Evolutionary conservation across 306 rosid genomes (phyloP).

Genomic region (Glycyrrhiza uralensis): DNA sequence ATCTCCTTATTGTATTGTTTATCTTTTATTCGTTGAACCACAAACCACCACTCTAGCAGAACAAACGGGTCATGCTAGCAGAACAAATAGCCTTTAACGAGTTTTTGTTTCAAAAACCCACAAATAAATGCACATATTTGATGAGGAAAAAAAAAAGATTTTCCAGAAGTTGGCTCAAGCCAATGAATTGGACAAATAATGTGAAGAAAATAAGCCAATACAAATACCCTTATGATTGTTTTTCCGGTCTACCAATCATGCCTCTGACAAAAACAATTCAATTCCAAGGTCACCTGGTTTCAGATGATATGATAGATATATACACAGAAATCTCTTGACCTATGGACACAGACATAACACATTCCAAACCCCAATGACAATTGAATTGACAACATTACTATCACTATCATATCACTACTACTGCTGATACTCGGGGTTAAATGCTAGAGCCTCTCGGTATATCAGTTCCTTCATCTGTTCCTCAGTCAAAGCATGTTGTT

Average conservation of each 20-base stretch:
- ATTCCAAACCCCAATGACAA: slow-evolving; percentile 34
- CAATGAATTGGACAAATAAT: slow-evolving; percentile 37
- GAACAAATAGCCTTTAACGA: neutral
- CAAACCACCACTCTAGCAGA: neutral
- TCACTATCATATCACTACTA: slow-evolving; percentile 18
- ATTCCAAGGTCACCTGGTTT: slow-evolving; percentile 53
- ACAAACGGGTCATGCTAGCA: neutral
- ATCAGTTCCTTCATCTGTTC: slow-evolving; percentile 97
- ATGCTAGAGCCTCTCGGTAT: slow-evolving; percentile 90
- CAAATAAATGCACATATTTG: neutral
- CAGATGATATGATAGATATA: slow-evolving; percentile 47
- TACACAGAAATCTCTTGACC: slow-evolving; percentile 46
- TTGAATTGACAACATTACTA: slow-evolving; percentile 23
- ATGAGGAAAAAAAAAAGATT: neutral
- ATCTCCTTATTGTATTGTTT: neutral
- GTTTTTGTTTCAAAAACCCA: too few species aligned
- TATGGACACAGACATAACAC: slow-evolving; percentile 39
- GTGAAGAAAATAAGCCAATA: slow-evolving; percentile 31
- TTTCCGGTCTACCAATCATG: slow-evolving; percentile 36
- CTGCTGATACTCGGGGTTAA: slow-evolving; percentile 82
- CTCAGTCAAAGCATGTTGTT: slow-evolving; percentile 89
- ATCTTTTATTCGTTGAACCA: neutral
- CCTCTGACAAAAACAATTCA: slow-evolving; percentile 30
- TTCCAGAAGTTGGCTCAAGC: slow-evolving; percentile 30
- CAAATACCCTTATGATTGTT: slow-evolving; percentile 38